Evolutionary conservation across 164 flowering plant species (phyloP), one percentile per base, ranked within the genome.

Genomic region (Vitis rotundifolia): DNA sequence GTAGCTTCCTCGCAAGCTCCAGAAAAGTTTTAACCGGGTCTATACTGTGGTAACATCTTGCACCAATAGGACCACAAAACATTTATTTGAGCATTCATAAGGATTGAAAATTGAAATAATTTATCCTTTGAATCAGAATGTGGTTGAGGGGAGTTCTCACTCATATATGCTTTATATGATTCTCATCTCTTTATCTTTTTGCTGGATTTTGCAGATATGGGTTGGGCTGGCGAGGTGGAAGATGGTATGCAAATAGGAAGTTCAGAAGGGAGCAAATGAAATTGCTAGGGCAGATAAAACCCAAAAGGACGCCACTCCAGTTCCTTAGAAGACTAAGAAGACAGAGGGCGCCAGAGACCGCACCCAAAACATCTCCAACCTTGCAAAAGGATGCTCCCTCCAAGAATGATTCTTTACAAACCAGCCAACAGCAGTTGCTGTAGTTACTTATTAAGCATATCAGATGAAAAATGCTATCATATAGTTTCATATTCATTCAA

Each of bases 221-320:
- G 26, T 78, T 96, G 73, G 98, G 99, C 11, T 96, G 97, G 97
- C 82, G 93, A 75, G 95, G 99, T 64, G 99, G 99, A 52, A 86
- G 56, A 69, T 90, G 98, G 99, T 87, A 81, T 79, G 89, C 93
- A 13, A 87, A 84, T 62, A 84, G 91, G 72, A 80, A 86, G 75
- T 88, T 87, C 75, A 85, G 80, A 73, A 90, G 63, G 73, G 99
- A 80, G 70, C 77, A 78, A 67, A 67, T 72, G 80, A 78, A 78
- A 58, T 48, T 80, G 69, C 51, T 76, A 29, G 79, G 81, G 29
- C 78, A 71, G 58, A 59, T 77, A 19, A 78, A 73, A 67, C 83
- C 85, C 15, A 71, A 31, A 64, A 64, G 71, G 59, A 76, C 76
- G 89, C 89, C 81, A 53, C 67, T 83, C 29, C 79, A 75, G 31